Conservation (phyloP, 129 eudicot genomes). For the Lactuca saligna region DNA sequence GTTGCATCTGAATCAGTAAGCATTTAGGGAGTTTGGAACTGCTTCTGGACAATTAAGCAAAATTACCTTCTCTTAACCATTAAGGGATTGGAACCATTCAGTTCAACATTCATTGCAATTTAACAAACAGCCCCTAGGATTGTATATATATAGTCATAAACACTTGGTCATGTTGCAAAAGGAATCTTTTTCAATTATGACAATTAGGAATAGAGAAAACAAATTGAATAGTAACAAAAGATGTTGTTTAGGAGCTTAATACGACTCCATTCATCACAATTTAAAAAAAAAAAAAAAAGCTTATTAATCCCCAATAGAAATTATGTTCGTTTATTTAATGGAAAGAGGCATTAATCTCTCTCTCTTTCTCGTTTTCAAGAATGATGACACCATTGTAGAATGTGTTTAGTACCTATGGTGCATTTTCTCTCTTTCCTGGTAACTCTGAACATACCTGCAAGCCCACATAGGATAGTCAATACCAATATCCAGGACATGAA, state of each 20-base stretch:
- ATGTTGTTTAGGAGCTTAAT: conserved; percentile 9
- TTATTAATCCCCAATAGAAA: conserved; percentile 10
- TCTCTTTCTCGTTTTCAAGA: conserved; percentile 10
- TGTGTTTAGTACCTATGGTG: conserved; percentile 37
- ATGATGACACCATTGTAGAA: not conserved
- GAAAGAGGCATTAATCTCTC: conserved; percentile 7
- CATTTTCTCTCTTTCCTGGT: conserved; percentile 37
- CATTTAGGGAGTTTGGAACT: no score
- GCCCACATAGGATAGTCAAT: conserved; percentile 10
- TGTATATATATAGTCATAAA: no score
- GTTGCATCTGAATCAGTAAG: no score
- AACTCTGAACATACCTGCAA: conserved; percentile 34
- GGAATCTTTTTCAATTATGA: not conserved
- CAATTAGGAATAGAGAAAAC: not conserved
- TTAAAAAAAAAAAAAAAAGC: not conserved
- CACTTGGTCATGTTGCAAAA: not conserved
- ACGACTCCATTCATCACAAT: conserved; percentile 21
- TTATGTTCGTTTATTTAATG: conserved; percentile 13
- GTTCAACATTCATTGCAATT: no score
- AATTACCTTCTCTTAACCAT: no score
- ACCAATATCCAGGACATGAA: not conserved
- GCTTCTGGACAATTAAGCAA: no score
- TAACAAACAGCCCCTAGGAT: no score
- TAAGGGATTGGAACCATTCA: no score
- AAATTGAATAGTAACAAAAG: not conserved